phyloP scores from a whole-genome alignment of 768 basidiomycete genomes.

The Boletus subparvulus region DNA sequence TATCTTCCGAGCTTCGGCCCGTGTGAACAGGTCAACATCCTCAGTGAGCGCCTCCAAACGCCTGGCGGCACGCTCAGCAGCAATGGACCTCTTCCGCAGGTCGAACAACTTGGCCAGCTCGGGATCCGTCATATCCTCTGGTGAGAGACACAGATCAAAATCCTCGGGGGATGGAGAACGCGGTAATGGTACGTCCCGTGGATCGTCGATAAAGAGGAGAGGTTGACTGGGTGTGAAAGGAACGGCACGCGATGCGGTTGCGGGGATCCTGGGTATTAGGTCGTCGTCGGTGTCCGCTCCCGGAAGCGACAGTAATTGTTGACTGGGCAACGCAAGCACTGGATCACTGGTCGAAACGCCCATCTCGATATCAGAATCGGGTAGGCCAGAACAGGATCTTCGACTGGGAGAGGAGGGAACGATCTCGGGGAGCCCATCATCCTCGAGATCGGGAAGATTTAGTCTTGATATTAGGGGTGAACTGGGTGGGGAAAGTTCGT shows the following conservation, averaged over 20 bases:
- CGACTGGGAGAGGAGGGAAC: constrained; percentile 31
- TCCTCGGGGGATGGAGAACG: constrained; percentile 47
- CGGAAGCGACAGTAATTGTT: constrained; percentile 38
- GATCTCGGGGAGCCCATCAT: constrained; percentile 21
- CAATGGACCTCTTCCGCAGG: constrained; percentile 38
- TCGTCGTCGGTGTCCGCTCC: constrained; percentile 45
- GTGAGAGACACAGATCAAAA: constrained; percentile 36
- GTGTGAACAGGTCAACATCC: constrained; percentile 38
- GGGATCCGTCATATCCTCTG: constrained; percentile 35
- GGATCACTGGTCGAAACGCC: constrained; percentile 17
- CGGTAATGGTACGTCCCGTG: constrained; percentile 37
- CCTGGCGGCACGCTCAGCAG: constrained; percentile 34
- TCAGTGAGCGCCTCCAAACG: constrained; percentile 33
- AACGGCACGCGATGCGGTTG: constrained; percentile 1
- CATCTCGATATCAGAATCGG: constrained; percentile 32
- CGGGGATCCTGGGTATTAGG: constrained; percentile 34
- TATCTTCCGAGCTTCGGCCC: constrained; percentile 43
- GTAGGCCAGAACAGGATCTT: constrained; percentile 27
- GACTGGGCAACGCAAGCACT: constrained; percentile 17
- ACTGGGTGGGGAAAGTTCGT: constrained; percentile 21
- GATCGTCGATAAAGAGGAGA: constrained; percentile 45
- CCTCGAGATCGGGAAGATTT: constrained; percentile 34
- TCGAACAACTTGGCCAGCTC: constrained; percentile 42
- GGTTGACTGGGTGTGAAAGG: constrained; percentile 22
- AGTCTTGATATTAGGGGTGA: constrained; percentile 34